Conservation (phyloP, 352 stramenopile genomes). For the Pythium plurisporium region DNA sequence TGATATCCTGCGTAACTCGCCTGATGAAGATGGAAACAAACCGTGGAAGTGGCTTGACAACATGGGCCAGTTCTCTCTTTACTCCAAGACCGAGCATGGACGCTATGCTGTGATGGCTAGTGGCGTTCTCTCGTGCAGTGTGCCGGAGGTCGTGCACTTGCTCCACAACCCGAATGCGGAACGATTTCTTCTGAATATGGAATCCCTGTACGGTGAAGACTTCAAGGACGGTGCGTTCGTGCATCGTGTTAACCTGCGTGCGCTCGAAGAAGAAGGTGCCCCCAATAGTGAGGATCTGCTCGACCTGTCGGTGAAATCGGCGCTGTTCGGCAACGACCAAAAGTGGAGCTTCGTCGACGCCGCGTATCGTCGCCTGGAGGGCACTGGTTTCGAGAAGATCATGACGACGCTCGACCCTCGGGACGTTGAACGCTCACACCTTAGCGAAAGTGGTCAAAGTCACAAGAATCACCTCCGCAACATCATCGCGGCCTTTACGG, state of each 20-base stretch:
- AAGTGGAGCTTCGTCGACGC: constrained; percentile 26
- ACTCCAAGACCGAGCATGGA: constrained; percentile 14
- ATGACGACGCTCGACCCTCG: constrained; percentile 15
- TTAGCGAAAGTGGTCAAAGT: constrained; percentile 10
- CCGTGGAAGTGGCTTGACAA: constrained; percentile 24
- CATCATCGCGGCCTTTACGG: constrained; percentile 13
- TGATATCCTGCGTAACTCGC: constrained; percentile 13
- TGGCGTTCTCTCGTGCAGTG: constrained; percentile 15
- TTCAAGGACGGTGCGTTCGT: constrained; percentile 25
- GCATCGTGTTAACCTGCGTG: constrained; percentile 13
- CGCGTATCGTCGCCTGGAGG: constrained; percentile 8
- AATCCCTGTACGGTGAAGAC: constrained; percentile 16
- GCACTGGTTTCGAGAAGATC: constrained; percentile 21
- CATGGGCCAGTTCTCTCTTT: constrained; percentile 19
- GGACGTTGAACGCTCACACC: constrained; percentile 5
- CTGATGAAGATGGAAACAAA: background rate
- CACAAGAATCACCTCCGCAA: constrained; percentile 17
- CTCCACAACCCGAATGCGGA: constrained; percentile 11
- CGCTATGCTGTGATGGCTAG: constrained; percentile 14
- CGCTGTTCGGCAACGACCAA: constrained; percentile 20
- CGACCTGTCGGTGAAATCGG: constrained; percentile 23
- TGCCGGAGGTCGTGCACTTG: constrained; percentile 15
- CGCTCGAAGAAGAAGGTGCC: background rate
- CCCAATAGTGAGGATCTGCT: constrained; percentile 3
- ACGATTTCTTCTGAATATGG: constrained; percentile 16